These are phyloP conservation scores for Aspergillus sp. DNA, from an alignment of 2,329 filamentous ascomycete species.

Conservation along the genomic window DNA sequence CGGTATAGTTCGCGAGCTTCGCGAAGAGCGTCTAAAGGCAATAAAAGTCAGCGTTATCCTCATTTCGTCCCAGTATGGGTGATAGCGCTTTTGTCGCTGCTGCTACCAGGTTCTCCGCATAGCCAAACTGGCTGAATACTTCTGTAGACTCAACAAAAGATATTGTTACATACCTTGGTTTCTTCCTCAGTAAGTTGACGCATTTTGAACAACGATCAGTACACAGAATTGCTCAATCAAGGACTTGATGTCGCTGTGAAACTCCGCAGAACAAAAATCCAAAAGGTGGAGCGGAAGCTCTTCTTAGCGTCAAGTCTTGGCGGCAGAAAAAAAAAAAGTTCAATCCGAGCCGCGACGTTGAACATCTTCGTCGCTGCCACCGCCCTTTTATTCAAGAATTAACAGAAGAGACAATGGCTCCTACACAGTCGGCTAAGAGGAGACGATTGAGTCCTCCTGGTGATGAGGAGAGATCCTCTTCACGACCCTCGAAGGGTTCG, in stretches of 20 bases:
- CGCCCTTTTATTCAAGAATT: slow-evolving; percentile 1
- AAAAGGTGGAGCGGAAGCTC: slow-evolving; percentile 13
- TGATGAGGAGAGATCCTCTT: slow-evolving; percentile 27
- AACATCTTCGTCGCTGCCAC: background rate
- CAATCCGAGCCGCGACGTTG: background rate
- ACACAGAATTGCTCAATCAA: background rate
- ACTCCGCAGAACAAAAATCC: slow-evolving; percentile 15
- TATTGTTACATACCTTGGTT: slow-evolving; percentile 31
- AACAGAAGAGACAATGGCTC: slow-evolving; percentile 37
- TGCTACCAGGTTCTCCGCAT: too few relatives aligned
- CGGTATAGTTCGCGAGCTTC: slow-evolving; percentile 92
- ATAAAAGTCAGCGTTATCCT: too few relatives aligned
- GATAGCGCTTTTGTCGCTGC: too few relatives aligned
- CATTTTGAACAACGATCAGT: slow-evolving; percentile 51
- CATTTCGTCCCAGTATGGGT: too few relatives aligned
- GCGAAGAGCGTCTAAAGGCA: slow-evolving; percentile 63
- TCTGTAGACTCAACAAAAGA: too few relatives aligned
- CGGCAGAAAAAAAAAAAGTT: slow-evolving; percentile 21
- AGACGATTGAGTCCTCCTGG: slow-evolving; percentile 46
- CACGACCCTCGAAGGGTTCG: slow-evolving; percentile 23
- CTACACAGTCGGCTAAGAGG: slow-evolving; percentile 44
- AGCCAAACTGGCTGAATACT: too few relatives aligned
- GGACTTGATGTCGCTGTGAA: too few relatives aligned
- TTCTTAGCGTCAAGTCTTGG: slow-evolving; percentile 24
- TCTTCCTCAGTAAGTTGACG: slow-evolving; percentile 68